Percentiles rank a stretch among this genome's conserved stretches.
Conservation (phyloP, 1,284 basidiomycete genomes). For the Ganoderma meredithae region DNA sequence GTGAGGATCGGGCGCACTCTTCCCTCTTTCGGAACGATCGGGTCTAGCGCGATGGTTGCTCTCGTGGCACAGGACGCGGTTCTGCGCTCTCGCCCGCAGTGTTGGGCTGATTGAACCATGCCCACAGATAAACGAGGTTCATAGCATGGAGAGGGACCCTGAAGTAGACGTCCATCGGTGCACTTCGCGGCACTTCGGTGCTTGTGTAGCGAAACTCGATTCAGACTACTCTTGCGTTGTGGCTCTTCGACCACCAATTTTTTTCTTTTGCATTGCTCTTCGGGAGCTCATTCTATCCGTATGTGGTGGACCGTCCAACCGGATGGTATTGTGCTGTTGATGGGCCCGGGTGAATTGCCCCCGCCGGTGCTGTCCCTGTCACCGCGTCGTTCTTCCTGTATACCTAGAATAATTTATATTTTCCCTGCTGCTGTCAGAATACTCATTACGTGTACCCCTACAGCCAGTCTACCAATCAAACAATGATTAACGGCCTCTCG, state of each 20-base stretch:
- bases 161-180: conserved; percentile 12
- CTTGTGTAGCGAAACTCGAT: conserved; percentile 18
- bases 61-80: conserved; percentile 5
- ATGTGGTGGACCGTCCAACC: not conserved
- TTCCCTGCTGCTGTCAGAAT: not conserved
- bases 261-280: conserved; percentile 12
- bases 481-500: conserved; percentile 8
- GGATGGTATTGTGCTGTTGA: not conserved
- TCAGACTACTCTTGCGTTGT: conserved; percentile 26
- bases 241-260: conserved; percentile 8
- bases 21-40: conserved; percentile 8
- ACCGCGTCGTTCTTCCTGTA: not conserved
- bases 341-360: not conserved
- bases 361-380: not conserved
- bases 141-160: not conserved
- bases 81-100: not conserved
- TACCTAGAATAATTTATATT: not conserved
- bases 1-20: conserved; percentile 19
- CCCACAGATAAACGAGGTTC: conserved; percentile 2
- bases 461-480: conserved; percentile 4
- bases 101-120: not conserved
- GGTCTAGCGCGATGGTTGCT: conserved; percentile 10
- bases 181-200: conserved; percentile 13
- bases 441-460: not conserved
- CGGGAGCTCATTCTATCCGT: not conserved